Conservation (phyloP, 129 eudicot species). For the Calendula officinalis region DNA sequence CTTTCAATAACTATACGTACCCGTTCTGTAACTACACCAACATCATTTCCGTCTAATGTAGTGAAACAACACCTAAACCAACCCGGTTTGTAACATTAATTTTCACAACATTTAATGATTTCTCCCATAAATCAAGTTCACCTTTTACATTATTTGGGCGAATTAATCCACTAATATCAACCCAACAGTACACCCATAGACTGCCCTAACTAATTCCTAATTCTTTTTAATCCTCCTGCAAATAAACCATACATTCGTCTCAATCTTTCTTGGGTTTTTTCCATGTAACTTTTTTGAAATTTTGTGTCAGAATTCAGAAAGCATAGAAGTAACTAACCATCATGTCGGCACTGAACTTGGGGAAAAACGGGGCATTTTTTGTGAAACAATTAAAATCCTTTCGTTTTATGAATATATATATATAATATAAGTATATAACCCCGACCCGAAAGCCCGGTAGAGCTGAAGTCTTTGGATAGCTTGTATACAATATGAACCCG, state of each 20-base stretch:
- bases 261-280: constrained; percentile 52
- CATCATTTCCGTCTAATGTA: constrained; percentile 50
- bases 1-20: constrained; percentile 59
- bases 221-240: constrained; percentile 61
- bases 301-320: constrained; percentile 59
- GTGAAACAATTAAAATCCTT: constrained; percentile 64
- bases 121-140: constrained; percentile 88
- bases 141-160: constrained; percentile 79
- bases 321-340: constrained; percentile 63
- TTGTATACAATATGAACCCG: constrained; percentile 94
- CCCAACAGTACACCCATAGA: constrained; percentile 93
- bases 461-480: constrained; percentile 67
- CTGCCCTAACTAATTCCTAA: constrained; percentile 72
- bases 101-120: constrained; percentile 66
- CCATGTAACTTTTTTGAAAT: constrained; percentile 39
- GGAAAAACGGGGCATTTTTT: constrained; percentile 73
- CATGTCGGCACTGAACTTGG: constrained; percentile 88
- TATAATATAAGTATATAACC: constrained; percentile 38
- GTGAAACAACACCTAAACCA: constrained; percentile 97
- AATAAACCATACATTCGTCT: constrained; percentile 43
- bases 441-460: constrained; percentile 88
- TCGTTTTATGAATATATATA: constrained; percentile 51
- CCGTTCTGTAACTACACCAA: constrained; percentile 67
- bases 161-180: constrained; percentile 75
- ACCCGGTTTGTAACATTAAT: constrained; percentile 83